Evolutionary conservation across 352 stramenopile genomes (phyloP).

Genomic region (Peronospora tabacina): DNA sequence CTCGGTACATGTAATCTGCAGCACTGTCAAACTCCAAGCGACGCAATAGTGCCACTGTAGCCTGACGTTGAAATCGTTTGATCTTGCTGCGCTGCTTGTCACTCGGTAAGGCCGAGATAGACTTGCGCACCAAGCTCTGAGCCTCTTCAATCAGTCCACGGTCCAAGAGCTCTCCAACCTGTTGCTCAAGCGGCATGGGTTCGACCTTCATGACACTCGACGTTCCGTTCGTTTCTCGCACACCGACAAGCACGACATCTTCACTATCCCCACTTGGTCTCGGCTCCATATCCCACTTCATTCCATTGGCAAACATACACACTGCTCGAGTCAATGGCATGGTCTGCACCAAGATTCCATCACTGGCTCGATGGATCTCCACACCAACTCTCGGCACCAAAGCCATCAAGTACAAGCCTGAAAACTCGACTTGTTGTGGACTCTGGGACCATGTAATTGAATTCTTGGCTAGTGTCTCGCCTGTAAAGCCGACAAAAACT

Average conservation of each 20-base stretch:
- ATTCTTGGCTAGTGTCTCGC: slow-evolving; percentile 72
- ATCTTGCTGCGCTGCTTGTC: slow-evolving; percentile 87
- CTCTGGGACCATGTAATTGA: slow-evolving; percentile 79
- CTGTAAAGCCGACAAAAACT: slow-evolving; percentile 73
- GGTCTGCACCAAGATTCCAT: slow-evolving; percentile 72
- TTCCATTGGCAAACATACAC: slow-evolving; percentile 84
- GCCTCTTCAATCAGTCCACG: slow-evolving; percentile 81
- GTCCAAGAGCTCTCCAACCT: slow-evolving; percentile 77
- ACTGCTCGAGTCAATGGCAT: slow-evolving; percentile 51
- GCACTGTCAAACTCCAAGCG: slow-evolving; percentile 73
- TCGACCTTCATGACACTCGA: slow-evolving; percentile 82
- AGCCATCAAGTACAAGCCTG: slow-evolving; percentile 67
- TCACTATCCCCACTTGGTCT: slow-evolving; percentile 61
- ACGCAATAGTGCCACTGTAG: slow-evolving; percentile 65
- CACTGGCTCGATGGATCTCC: slow-evolving; percentile 69
- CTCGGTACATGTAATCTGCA: slow-evolving; percentile 81
- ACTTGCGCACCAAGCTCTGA: slow-evolving; percentile 79
- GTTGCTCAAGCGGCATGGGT: slow-evolving; percentile 78
- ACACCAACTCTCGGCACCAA: slow-evolving; percentile 69
- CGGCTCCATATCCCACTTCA: slow-evolving; percentile 88
- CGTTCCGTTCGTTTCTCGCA: slow-evolving; percentile 49
- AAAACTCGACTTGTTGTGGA: slow-evolving; percentile 67
- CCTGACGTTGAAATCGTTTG: slow-evolving; percentile 83
- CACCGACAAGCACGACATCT: slow-evolving; percentile 69
- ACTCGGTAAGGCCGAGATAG: slow-evolving; percentile 52